phyloP scores from a whole-genome alignment of 176 grass and related monocot genomes.

The Oryza rufipogon region DNA sequence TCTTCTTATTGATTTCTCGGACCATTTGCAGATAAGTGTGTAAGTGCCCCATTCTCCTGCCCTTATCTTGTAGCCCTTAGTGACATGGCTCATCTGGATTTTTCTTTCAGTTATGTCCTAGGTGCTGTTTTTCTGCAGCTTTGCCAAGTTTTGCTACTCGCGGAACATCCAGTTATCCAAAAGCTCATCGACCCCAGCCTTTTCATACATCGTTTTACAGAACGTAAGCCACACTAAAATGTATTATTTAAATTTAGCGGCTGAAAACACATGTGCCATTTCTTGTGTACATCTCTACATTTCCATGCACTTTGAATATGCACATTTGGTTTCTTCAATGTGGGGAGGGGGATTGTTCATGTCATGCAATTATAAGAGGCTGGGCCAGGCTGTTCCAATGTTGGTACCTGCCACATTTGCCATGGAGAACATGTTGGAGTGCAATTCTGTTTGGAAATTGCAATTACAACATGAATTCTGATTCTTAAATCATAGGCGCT shows the following conservation, averaged over 20 bases:
- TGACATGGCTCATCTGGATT: constrained; percentile 38
- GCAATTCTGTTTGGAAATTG: neutral
- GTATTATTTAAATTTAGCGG: neutral
- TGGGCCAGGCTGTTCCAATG: neutral
- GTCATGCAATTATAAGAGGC: neutral
- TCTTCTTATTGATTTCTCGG: constrained; percentile 94
- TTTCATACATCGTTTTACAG: constrained; percentile 96
- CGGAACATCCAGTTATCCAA: constrained; percentile 80
- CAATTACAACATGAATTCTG: neutral
- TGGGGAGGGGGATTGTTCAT: neutral
- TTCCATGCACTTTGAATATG: neutral
- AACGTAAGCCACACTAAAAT: constrained; percentile 63
- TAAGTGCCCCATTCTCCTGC: constrained; percentile 43
- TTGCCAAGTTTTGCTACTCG: constrained; percentile 71
- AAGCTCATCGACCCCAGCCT: constrained; percentile 91
- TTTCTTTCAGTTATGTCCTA: constrained; percentile 87
- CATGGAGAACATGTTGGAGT: neutral
- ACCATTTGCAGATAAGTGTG: constrained; percentile 88
- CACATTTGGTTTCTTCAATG: neutral
- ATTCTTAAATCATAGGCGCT: neutral
- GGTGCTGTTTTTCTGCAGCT: constrained; percentile 93
- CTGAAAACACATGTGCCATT: neutral
- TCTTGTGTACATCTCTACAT: neutral
- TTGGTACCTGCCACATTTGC: neutral
- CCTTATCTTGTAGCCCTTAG: constrained; percentile 19